These are phyloP conservation scores for Carex littledalei DNA, from an alignment of 176 grass and related monocot genomes.

Conservation along the genomic window DNA sequence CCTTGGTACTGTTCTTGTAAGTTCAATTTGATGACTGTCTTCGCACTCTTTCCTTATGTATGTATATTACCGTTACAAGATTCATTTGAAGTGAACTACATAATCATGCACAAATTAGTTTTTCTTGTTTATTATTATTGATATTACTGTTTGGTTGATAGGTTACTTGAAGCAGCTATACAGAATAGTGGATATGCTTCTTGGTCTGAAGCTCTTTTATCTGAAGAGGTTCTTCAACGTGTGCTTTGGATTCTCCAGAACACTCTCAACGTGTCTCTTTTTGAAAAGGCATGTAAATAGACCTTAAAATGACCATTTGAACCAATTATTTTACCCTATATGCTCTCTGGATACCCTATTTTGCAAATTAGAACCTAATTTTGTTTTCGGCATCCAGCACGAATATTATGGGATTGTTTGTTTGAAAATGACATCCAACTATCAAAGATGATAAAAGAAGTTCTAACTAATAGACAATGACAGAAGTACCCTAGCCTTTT, in stretches of 20 bases:
- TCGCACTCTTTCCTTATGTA: neutral
- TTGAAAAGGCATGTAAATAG: conserved; percentile 55
- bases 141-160: conserved; percentile 29
- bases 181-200: conserved; percentile 37
- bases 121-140: conserved; percentile 12
- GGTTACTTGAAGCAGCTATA: conserved; percentile 58
- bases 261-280: conserved; percentile 51
- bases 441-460: neutral
- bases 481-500: neutral
- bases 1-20: conserved; percentile 10
- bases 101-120: neutral
- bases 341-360: neutral
- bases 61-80: neutral
- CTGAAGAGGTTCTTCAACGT: conserved; percentile 64
- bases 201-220: conserved; percentile 64
- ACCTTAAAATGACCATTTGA: neutral
- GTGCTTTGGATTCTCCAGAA: conserved; percentile 83
- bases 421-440: neutral
- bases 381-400: neutral
- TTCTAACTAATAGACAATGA: neutral
- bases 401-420: neutral
- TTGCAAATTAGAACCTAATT: neutral
- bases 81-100: neutral
- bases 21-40: neutral
- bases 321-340: neutral